Conservation (phyloP, 192 early-diverging fungal species). For the Backusella liffmaniae region DNA sequence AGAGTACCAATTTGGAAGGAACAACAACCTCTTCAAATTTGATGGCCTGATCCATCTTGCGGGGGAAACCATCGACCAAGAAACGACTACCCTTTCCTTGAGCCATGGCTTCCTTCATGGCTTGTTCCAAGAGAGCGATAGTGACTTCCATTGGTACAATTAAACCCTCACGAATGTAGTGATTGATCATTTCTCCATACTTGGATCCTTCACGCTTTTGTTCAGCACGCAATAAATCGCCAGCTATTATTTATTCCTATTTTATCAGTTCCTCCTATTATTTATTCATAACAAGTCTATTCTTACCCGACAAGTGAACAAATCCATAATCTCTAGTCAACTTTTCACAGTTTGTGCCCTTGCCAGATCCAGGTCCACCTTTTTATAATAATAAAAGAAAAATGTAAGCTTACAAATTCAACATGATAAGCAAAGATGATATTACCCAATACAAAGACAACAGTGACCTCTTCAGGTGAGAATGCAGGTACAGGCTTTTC, state of each 20-base stretch:
- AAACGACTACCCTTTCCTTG: constrained; percentile 60
- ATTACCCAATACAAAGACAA: constrained; percentile 41
- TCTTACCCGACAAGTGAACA: constrained; percentile 86
- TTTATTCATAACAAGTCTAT: background rate
- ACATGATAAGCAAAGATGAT: background rate
- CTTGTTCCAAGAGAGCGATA: constrained; percentile 85
- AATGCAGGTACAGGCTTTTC: constrained; percentile 27
- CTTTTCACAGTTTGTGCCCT: constrained; percentile 93
- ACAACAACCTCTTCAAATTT: constrained; percentile 89
- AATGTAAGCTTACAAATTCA: background rate
- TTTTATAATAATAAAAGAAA: constrained; percentile 12
- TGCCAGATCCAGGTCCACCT: constrained; percentile 81
- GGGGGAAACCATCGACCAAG: constrained; percentile 97
- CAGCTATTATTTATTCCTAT: constrained; percentile 50
- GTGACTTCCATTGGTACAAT: constrained; percentile 98
- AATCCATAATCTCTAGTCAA: constrained; percentile 90
- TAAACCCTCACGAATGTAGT: constrained; percentile 88
- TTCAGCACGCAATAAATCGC: constrained; percentile 93
- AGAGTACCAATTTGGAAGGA: constrained; percentile 73
- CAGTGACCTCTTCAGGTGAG: constrained; percentile 28
- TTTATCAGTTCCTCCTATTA: background rate
- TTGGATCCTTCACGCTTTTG: constrained; percentile 77
- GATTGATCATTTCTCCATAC: constrained; percentile 90
- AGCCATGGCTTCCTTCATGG: constrained; percentile 72
- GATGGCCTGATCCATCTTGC: constrained; percentile 89